Evolutionary conservation across 805 yeast species (phyloP).

Genomic region (Saturnispora diversa): DNA sequence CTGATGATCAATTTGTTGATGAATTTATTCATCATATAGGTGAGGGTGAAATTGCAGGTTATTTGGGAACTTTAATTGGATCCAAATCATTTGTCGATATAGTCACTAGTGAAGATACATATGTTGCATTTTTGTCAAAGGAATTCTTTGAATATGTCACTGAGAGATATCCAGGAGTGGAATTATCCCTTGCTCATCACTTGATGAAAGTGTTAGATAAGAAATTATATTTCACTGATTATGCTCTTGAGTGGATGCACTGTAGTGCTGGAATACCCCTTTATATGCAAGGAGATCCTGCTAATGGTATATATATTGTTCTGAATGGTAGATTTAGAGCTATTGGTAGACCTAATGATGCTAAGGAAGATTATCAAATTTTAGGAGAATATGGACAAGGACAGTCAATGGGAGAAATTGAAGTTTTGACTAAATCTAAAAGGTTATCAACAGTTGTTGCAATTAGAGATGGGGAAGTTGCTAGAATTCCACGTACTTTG

Average conservation of each 20-base stretch:
- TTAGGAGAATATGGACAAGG: slow-evolving; percentile 88
- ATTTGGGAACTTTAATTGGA: slow-evolving; percentile 71
- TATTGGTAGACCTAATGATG: slow-evolving; percentile 23
- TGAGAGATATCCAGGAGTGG: slow-evolving; percentile 70
- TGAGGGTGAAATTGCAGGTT: slow-evolving; percentile 84
- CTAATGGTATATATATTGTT: slow-evolving; percentile 86
- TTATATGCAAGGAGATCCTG: slow-evolving; percentile 74
- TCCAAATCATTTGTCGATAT: slow-evolving; percentile 70
- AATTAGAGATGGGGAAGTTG: slow-evolving; percentile 87
- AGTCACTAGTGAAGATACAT: slow-evolving; percentile 49
- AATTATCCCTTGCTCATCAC: slow-evolving; percentile 68
- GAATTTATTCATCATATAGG: slow-evolving; percentile 49
- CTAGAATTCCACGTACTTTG: slow-evolving; percentile 82
- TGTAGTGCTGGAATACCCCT: slow-evolving; percentile 77
- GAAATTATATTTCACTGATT: slow-evolving; percentile 68
- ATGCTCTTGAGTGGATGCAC: slow-evolving; percentile 93
- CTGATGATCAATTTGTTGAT: slow-evolving; percentile 18
- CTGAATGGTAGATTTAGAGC: slow-evolving; percentile 83
- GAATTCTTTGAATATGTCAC: slow-evolving; percentile 53
- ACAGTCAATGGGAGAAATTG: slow-evolving; percentile 90
- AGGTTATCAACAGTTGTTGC: slow-evolving; percentile 70
- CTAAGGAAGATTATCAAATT: slow-evolving; percentile 26
- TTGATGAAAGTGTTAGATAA: slow-evolving; percentile 60
- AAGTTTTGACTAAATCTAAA: slow-evolving; percentile 74
- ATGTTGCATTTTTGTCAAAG: slow-evolving; percentile 66